phyloP scores from a whole-genome alignment of 495 filamentous ascomycete genomes.

The Hapsidospora chrysogenum region DNA sequence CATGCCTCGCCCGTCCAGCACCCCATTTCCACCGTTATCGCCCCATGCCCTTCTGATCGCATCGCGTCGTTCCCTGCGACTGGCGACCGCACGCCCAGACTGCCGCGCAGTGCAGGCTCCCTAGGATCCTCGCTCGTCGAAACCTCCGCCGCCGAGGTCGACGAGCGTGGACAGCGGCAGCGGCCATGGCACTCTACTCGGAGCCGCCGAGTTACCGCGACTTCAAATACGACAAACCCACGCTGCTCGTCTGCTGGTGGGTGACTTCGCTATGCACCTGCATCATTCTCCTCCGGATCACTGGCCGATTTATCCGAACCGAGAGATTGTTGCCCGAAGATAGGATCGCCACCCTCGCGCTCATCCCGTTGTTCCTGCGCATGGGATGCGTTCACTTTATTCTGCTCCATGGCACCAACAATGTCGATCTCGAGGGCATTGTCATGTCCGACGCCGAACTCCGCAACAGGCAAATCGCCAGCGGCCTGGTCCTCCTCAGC shows the following conservation, averaged over 20 bases:
- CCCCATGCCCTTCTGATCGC: too few relatives aligned
- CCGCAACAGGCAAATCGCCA: slow-evolving; percentile 36
- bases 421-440: slow-evolving; percentile 30
- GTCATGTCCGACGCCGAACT: slow-evolving; percentile 29
- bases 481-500: slow-evolving; percentile 45
- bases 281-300: slow-evolving; percentile 62
- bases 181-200: slow-evolving; percentile 36
- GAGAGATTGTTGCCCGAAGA: slow-evolving; percentile 77
- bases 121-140: slow-evolving; percentile 34
- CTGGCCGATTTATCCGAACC: slow-evolving; percentile 64
- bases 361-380: slow-evolving; percentile 64
- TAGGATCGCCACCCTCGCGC: slow-evolving; percentile 61
- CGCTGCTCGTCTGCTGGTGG: slow-evolving; percentile 89
- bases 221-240: slow-evolving; percentile 47
- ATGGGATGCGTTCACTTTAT: slow-evolving; percentile 82
- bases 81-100: too few relatives aligned
- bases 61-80: too few relatives aligned
- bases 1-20: too few relatives aligned
- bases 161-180: slow-evolving; percentile 27
- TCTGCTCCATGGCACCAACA: slow-evolving; percentile 78
- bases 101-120: too few relatives aligned
- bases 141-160: slow-evolving; percentile 42
- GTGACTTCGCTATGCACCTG: slow-evolving; percentile 65
- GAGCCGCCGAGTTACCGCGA: slow-evolving; percentile 40
- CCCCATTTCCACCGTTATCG: too few relatives aligned